Conservation (phyloP, 768 basidiomycete species). For the Gloeophyllum trabeum region DNA sequence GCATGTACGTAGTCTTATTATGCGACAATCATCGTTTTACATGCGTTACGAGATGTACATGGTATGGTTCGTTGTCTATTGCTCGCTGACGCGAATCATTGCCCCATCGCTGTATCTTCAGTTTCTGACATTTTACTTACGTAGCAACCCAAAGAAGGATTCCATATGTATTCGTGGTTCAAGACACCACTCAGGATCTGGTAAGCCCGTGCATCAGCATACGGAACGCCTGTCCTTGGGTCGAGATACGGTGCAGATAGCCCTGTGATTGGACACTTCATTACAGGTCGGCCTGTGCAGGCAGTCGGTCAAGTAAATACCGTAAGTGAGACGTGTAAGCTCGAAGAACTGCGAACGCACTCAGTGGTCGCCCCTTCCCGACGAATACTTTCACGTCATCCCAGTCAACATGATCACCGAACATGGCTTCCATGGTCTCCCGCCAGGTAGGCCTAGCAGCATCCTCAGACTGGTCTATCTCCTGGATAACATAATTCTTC, state of each 20-base stretch:
- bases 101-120: neutral
- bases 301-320: neutral
- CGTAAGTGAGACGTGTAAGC: slow-evolving; percentile 7
- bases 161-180: slow-evolving; percentile 64
- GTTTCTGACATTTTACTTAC: slow-evolving; percentile 12
- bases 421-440: slow-evolving; percentile 72
- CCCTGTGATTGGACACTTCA: slow-evolving; percentile 72
- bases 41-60: no score
- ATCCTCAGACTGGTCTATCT: slow-evolving; percentile 34
- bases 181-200: slow-evolving; percentile 48
- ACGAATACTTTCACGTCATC: slow-evolving; percentile 55
- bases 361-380: slow-evolving; percentile 51
- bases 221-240: slow-evolving; percentile 72
- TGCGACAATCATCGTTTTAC: no score
- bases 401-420: slow-evolving; percentile 81
- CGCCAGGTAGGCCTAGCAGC: slow-evolving; percentile 47
- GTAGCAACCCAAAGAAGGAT: slow-evolving; percentile 29
- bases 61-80: no score
- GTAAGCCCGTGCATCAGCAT: slow-evolving; percentile 59
- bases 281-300: slow-evolving; percentile 47
- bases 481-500: slow-evolving; percentile 67
- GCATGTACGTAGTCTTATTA: no score
- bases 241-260: slow-evolving; percentile 67
- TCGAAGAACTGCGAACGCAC: slow-evolving; percentile 25
- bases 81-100: no score